phyloP scores from a whole-genome alignment of 768 basidiomycete species.

The Lepiota brunneoincarnata region DNA sequence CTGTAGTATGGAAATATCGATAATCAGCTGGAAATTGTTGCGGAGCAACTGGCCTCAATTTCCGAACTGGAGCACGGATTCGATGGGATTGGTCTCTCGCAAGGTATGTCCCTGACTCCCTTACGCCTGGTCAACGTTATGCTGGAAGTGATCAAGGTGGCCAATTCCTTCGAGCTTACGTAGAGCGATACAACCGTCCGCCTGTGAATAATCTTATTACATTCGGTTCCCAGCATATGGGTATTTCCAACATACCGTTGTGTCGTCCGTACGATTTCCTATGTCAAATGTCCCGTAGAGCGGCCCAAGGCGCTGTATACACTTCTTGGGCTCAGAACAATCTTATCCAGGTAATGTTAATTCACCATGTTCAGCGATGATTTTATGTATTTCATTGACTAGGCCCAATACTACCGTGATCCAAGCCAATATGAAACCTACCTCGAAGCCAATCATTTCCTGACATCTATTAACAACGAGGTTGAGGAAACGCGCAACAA shows the following conservation, averaged over 20 bases:
- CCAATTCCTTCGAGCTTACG: constrained; percentile 84
- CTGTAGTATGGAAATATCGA: constrained; percentile 78
- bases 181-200: constrained; percentile 72
- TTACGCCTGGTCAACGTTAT: not conserved
- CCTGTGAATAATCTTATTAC: constrained; percentile 80
- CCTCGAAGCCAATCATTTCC: constrained; percentile 59
- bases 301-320: constrained; percentile 65
- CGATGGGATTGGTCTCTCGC: constrained; percentile 87
- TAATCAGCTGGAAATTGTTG: constrained; percentile 62
- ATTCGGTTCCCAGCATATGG: constrained; percentile 88
- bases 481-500: constrained; percentile 46
- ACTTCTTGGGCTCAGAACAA: constrained; percentile 74
- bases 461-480: constrained; percentile 81
- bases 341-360: constrained; percentile 57
- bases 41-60: constrained; percentile 60
- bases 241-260: constrained; percentile 69
- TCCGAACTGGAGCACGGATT: constrained; percentile 69
- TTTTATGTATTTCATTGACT: not conserved
- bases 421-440: constrained; percentile 57
- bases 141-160: constrained; percentile 45
- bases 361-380: not conserved
- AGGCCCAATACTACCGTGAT: constrained; percentile 91
- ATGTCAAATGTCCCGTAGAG: constrained; percentile 65
- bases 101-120: constrained; percentile 44
- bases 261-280: constrained; percentile 66